A percentile compares a stretch with the other conserved stretches of the same genome.
phyloP scores from a whole-genome alignment of 495 filamentous ascomycete genomes.

The Chaetomium cochliodes region DNA sequence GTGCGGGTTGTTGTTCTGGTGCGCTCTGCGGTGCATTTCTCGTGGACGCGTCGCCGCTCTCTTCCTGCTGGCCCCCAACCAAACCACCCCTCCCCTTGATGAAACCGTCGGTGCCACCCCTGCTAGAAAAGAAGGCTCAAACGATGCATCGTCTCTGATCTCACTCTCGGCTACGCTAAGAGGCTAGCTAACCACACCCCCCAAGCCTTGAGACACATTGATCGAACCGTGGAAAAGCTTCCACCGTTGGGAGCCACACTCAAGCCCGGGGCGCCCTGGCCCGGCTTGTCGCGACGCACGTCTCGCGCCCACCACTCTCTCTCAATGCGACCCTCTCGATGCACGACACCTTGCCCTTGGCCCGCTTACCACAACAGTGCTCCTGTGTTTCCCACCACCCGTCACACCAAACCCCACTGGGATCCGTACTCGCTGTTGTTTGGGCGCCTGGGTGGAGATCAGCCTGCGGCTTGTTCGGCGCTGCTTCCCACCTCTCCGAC shows the following conservation, averaged over 20 bases:
- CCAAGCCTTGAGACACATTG: slow-evolving; percentile 14
- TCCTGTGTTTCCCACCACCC: slow-evolving; percentile 29
- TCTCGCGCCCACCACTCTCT: slow-evolving; percentile 25
- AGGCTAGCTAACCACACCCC: slow-evolving; percentile 22
- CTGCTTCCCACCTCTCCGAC: slow-evolving; percentile 39
- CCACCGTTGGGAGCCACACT: slow-evolving; percentile 31
- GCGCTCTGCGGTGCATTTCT: slow-evolving; percentile 17
- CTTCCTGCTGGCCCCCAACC: slow-evolving; percentile 5
- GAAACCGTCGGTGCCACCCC: slow-evolving; percentile 31
- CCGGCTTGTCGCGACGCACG: slow-evolving; percentile 27
- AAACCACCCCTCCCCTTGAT: slow-evolving; percentile 21
- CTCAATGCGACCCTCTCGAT: slow-evolving; percentile 34
- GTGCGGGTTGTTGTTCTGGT: slow-evolving; percentile 9
- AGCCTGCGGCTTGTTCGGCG: slow-evolving; percentile 54
- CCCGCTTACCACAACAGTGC: slow-evolving; percentile 25
- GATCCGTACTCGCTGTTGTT: slow-evolving; percentile 25
- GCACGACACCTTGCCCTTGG: slow-evolving; percentile 34
- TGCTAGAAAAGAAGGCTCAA: slow-evolving; percentile 21
- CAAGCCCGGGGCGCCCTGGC: slow-evolving; percentile 22
- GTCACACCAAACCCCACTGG: slow-evolving; percentile 35
- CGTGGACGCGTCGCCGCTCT: slow-evolving; percentile 12
- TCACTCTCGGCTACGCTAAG: slow-evolving; percentile 19
- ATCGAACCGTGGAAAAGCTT: slow-evolving; percentile 27
- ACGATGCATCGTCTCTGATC: slow-evolving; percentile 33
- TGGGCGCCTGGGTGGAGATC: slow-evolving; percentile 35